Conservation (phyloP, 2,329 filamentous ascomycete genomes). For the Pseudocercospora eumusae region DNA sequence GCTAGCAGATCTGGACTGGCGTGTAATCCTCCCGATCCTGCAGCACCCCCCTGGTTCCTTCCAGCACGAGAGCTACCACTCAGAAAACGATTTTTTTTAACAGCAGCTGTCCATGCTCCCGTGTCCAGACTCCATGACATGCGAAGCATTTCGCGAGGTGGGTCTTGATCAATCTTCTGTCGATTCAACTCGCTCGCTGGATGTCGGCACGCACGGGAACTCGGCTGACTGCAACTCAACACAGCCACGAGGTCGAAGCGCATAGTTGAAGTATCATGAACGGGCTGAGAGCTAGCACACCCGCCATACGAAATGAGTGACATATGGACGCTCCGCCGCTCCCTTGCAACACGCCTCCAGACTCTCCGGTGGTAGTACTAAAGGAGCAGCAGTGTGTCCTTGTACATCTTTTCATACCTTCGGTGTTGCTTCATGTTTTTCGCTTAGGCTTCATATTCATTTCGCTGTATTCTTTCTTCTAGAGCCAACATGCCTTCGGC, state of each 20-base stretch:
- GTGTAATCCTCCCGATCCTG: conserved; percentile 4
- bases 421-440: not conserved
- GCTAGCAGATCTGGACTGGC: conserved; percentile 7
- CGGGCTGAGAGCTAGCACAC: conserved; percentile 2
- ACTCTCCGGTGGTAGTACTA: conserved; percentile 1
- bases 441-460: not conserved
- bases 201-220: not conserved
- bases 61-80: not conserved
- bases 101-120: not conserved
- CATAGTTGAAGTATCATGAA: conserved; percentile 5
- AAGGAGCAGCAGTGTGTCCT: conserved; percentile 2
- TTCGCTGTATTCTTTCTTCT: conserved; percentile 1
- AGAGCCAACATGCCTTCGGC: conserved; percentile 5
- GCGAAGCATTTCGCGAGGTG: conserved; percentile 1
- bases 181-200: not conserved
- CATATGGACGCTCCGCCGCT: not conserved
- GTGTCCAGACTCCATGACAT: conserved; percentile 1
- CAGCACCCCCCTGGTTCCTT: not conserved
- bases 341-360: conserved; percentile 4
- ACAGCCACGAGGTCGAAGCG: conserved; percentile 3
- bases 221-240: conserved; percentile 11
- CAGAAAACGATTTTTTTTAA: conserved; percentile 1
- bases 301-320: conserved; percentile 5
- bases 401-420: not conserved
- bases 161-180: not conserved